Conservation (phyloP, 2,329 filamentous ascomycete genomes). For the Immersiporthe knoxdaviesiana region DNA sequence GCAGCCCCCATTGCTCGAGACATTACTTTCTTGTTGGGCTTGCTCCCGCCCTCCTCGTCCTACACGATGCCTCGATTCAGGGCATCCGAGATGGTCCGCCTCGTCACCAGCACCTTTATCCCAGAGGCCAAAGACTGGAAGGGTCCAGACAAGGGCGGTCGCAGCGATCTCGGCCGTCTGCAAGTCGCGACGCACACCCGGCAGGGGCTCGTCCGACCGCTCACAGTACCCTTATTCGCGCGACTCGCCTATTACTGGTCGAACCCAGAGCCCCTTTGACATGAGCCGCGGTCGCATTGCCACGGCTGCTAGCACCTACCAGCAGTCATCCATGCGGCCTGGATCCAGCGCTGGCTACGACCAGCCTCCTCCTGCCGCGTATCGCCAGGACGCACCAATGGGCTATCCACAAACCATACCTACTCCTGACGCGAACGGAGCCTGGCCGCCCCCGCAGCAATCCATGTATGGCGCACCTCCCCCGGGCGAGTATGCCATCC, state of each 20-base stretch:
- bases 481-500: constrained; percentile 19
- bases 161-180: constrained; percentile 36
- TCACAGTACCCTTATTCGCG: constrained; percentile 33
- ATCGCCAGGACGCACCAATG: constrained; percentile 31
- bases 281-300: constrained; percentile 42
- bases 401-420: constrained; percentile 20
- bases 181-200: constrained; percentile 32
- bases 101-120: constrained; percentile 71
- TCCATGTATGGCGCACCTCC: constrained; percentile 21
- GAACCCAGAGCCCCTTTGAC: constrained; percentile 54
- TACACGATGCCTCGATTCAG: constrained; percentile 75
- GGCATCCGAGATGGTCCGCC: constrained; percentile 69
- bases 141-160: constrained; percentile 39
- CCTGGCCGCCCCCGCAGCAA: constrained; percentile 24
- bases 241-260: constrained; percentile 34
- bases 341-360: constrained; percentile 49
- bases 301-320: constrained; percentile 48
- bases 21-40: constrained; percentile 66
- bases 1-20: constrained; percentile 73
- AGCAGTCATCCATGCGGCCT: constrained; percentile 56
- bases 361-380: constrained; percentile 35
- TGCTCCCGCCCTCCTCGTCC: constrained; percentile 72
- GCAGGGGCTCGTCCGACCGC: constrained; percentile 33
- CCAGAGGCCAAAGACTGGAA: constrained; percentile 65
- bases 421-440: constrained; percentile 22